A percentile compares a stretch with the other conserved stretches of the same genome.
phyloP scores from a whole-genome alignment of 352 stramenopile species.

The Phytophthora constricta region DNA sequence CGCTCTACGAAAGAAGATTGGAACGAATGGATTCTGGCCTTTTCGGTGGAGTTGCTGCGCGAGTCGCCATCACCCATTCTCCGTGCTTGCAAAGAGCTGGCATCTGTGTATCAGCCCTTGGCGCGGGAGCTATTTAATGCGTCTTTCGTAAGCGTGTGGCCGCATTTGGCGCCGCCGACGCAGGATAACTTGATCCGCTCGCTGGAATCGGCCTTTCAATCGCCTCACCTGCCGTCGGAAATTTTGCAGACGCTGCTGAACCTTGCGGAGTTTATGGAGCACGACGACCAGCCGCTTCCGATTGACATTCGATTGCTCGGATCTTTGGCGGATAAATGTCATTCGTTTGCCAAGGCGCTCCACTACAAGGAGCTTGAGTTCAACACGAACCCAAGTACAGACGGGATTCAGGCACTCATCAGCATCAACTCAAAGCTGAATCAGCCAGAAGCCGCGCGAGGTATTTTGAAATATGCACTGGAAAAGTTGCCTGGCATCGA shows the following conservation, averaged over 20 bases:
- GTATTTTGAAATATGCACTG: constrained; percentile 96
- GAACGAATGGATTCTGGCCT: constrained; percentile 98
- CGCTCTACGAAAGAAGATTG: constrained; percentile 94
- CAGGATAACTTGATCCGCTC: constrained; percentile 94
- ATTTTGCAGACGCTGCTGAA: constrained; percentile 98
- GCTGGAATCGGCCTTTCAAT: constrained; percentile 96
- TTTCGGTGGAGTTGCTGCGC: constrained; percentile 97
- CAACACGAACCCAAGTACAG: constrained; percentile 87
- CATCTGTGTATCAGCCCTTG: constrained; percentile 98
- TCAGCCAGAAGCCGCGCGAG: constrained; percentile 97
- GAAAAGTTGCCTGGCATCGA: constrained; percentile 78
- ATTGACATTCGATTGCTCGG: constrained; percentile 98
- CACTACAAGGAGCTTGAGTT: constrained; percentile 99
- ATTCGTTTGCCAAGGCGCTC: constrained; percentile 98
- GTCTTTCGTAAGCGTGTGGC: constrained; percentile 99
- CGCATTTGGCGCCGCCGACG: constrained; percentile 91
- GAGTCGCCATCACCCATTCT: constrained; percentile 97
- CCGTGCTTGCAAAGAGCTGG: constrained; percentile 94
- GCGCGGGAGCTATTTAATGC: constrained; percentile 98
- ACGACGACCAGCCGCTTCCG: constrained; percentile 96
- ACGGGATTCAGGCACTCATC: constrained; percentile 98
- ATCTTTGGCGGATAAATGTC: constrained; percentile 97
- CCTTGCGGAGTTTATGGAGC: constrained; percentile 99
- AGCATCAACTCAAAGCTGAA: constrained; percentile 99
- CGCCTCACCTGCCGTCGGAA: constrained; percentile 94